Evolutionary conservation across 2,329 filamentous ascomycete species (phyloP).

Genomic region (Alternaria sp.): DNA sequence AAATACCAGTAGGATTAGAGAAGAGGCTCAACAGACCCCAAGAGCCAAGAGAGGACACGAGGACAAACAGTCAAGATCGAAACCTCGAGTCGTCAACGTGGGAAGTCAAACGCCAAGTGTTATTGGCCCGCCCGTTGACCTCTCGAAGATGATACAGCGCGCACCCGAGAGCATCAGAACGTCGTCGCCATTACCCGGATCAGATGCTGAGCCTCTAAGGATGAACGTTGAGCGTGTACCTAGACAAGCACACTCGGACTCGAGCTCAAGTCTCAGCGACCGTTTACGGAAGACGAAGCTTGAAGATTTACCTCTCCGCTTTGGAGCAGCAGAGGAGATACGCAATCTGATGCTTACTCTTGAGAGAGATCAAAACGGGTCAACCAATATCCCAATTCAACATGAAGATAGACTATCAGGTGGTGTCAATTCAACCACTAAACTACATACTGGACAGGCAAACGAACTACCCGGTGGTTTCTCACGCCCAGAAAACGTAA

Average conservation of each 20-base stretch:
- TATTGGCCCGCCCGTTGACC: not conserved
- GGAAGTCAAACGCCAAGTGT: not conserved
- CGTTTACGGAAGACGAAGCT: conserved; percentile 2
- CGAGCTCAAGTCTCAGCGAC: conserved; percentile 7
- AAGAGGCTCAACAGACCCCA: not conserved
- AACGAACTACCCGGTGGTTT: not conserved
- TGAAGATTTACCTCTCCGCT: conserved; percentile 8
- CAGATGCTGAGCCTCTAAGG: not conserved
- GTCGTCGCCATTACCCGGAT: not conserved
- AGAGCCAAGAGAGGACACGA: not conserved
- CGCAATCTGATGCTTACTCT: conserved; percentile 7
- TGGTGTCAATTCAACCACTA: not conserved
- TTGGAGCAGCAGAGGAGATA: conserved; percentile 7
- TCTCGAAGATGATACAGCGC: conserved; percentile 4
- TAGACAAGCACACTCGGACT: not conserved
- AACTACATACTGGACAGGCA: too few relatives aligned
- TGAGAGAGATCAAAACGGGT: not conserved
- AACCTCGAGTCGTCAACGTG: not conserved
- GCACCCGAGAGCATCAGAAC: not conserved
- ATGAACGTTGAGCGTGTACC: too few relatives aligned
- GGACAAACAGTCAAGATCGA: not conserved
- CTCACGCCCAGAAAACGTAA: not conserved
- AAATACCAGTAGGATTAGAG: not conserved
- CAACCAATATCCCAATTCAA: not conserved
- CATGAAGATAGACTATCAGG: not conserved